These are phyloP conservation scores for Globisporangium abappressorium DNA, from an alignment of 352 stramenopile species.

Conservation along the genomic window DNA sequence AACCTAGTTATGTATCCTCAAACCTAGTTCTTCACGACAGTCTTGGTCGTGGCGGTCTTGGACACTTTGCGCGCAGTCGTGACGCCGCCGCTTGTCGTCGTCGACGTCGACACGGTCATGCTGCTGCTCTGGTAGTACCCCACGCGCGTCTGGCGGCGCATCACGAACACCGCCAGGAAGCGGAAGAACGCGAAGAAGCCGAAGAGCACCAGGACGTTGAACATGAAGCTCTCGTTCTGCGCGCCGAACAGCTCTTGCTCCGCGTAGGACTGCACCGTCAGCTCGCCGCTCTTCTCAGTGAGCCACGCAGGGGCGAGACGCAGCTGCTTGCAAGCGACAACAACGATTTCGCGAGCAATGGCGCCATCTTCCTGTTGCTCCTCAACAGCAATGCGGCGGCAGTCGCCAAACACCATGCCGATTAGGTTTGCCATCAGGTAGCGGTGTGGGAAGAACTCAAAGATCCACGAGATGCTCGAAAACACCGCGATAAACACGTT, in stretches of 20 bases:
- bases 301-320: conserved; percentile 8
- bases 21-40: conserved; percentile 12
- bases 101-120: conserved; percentile 4
- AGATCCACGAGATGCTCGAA: conserved; percentile 8
- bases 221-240: conserved; percentile 5
- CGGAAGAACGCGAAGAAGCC: conserved; percentile 15
- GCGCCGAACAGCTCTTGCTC: conserved; percentile 11
- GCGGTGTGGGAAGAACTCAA: conserved; percentile 14
- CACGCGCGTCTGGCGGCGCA: conserved; percentile 8
- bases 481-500: conserved; percentile 17
- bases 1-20: neutral
- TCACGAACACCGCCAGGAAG: conserved; percentile 14
- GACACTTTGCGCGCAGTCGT: conserved; percentile 10
- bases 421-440: conserved; percentile 17
- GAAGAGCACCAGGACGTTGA: conserved; percentile 10
- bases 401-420: conserved; percentile 18
- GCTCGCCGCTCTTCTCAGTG: neutral
- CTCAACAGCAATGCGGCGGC: neutral
- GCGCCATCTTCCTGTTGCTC: neutral
- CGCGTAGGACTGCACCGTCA: conserved; percentile 15
- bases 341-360: neutral
- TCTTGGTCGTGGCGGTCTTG: conserved; percentile 11
- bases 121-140: conserved; percentile 7
- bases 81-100: neutral
- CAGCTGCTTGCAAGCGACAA: conserved; percentile 13